phyloP scores from a whole-genome alignment of 257 asterid genomes.

The Capsicum chinense region DNA sequence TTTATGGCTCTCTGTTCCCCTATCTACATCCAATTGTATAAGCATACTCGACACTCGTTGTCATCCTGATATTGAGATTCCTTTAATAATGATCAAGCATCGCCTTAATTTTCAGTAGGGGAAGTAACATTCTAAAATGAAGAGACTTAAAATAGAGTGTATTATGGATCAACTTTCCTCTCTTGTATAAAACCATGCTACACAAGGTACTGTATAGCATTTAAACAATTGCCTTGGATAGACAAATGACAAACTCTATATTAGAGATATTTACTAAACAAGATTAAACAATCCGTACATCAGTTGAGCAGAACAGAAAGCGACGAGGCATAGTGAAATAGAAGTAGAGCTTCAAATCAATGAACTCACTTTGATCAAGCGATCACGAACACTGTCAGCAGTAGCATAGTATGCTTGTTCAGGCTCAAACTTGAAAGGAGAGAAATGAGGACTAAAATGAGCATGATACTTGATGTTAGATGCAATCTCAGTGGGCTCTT shows the following conservation, averaged over 20 bases:
- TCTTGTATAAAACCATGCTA: too few species aligned
- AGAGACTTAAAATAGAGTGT: background rate
- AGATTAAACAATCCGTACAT: too few species aligned
- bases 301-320: too few species aligned
- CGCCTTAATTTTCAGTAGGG: background rate
- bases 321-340: background rate
- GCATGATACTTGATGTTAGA: slow-evolving; percentile 91
- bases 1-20: background rate
- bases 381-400: slow-evolving; percentile 95
- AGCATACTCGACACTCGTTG: background rate
- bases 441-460: slow-evolving; percentile 86
- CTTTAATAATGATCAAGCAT: background rate
- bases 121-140: background rate
- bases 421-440: slow-evolving; percentile 88
- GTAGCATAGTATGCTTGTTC: slow-evolving; percentile 96
- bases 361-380: slow-evolving; percentile 68
- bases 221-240: too few species aligned
- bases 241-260: too few species aligned
- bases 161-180: background rate
- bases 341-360: background rate
- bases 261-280: too few species aligned
- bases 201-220: too few species aligned
- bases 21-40: background rate
- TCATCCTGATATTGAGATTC: background rate
- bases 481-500: slow-evolving; percentile 72